Evolutionary conservation across 2,329 filamentous ascomycete genomes (phyloP).

Genomic region (Venturiaceae sp.): DNA sequence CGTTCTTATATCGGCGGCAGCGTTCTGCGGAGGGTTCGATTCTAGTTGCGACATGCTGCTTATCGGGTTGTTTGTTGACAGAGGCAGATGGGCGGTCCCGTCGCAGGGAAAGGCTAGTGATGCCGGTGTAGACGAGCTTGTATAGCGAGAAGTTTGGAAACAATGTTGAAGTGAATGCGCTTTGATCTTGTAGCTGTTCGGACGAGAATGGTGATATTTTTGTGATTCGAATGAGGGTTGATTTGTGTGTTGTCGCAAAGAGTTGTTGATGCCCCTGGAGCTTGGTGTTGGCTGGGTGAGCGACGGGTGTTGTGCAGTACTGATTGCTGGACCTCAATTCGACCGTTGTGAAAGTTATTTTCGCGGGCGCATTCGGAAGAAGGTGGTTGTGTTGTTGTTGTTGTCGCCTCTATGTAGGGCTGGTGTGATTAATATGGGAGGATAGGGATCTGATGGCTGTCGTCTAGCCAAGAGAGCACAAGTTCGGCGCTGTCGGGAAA

Average conservation of each 20-base stretch:
- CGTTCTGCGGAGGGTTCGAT: slow-evolving; percentile 1
- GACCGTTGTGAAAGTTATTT: background rate
- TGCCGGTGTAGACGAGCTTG: background rate
- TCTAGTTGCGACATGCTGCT: background rate
- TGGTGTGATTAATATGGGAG: background rate
- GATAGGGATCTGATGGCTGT: background rate
- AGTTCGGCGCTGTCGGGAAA: background rate
- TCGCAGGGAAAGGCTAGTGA: background rate
- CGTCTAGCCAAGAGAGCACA: background rate
- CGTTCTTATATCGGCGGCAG: slow-evolving; percentile 24
- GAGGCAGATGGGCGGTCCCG: background rate
- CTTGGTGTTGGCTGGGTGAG: background rate
- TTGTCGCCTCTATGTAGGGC: background rate
- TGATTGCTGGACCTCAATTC: background rate
- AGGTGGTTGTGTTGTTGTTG: slow-evolving; percentile 4
- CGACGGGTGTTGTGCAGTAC: background rate
- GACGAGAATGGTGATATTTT: background rate
- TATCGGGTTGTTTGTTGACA: slow-evolving; percentile 1
- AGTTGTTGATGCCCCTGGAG: background rate
- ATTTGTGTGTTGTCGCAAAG: slow-evolving; percentile 1
- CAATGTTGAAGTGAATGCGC: background rate
- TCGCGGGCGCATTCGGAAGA: too few relatives aligned
- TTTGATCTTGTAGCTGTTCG: background rate
- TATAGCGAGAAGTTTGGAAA: background rate
- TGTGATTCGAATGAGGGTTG: background rate